Base-by-base conservation (phyloP, 495 filamentous ascomycete genomes). In the Monascus purpureus region DNA sequence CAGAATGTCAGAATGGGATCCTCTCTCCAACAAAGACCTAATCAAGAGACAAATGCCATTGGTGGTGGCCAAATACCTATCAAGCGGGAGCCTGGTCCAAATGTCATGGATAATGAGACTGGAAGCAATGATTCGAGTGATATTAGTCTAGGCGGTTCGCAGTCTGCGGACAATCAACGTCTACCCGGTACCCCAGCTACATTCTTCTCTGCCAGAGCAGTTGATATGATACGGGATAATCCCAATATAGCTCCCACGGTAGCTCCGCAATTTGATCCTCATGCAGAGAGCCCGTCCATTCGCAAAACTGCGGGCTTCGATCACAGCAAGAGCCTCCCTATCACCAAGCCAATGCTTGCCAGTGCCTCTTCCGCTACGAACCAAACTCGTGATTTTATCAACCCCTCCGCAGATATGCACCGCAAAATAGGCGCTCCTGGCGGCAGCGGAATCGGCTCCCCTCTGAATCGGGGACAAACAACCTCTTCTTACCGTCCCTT, bases 301-400 rank as follows among this genome's bases (percentile, higher is more conserved):
- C 76, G 82, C 18, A 85, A 88, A 45, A 93, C 87, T 2, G 76
- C 80, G 0, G 86, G 86, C n/a, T 67, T 95, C 28, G 84, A 93
- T 40, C 82, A 90, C 42, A 73, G 59, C 16, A 77, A 72, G 33
- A 80, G 72, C 17, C 71, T 73, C 22, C 77, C 82, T 0, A 60
- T 92, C 0, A 61, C 57, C 2, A 69, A 45, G 35, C 54, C 53
- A n/a, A 63, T 46, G 53, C 29, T 59, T 7, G 26, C 46, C 8
- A 30, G 46, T 30, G 32, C 44, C 37, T 50, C 51, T 17, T 44
- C 50, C 33, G 42, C 52, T 8, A 35, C 55, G 13, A 47, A 38
- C 22, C 41, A 38, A 33, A 41, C 50, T 15, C 49, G 55, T 28
- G 57, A 78, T 43, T 71, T 78, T 30, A 50, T 81, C 33, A 87